These are phyloP conservation scores for Nitzschia sp. DNA, from an alignment of 108 stramenopile genomes.

Conservation along the genomic window DNA sequence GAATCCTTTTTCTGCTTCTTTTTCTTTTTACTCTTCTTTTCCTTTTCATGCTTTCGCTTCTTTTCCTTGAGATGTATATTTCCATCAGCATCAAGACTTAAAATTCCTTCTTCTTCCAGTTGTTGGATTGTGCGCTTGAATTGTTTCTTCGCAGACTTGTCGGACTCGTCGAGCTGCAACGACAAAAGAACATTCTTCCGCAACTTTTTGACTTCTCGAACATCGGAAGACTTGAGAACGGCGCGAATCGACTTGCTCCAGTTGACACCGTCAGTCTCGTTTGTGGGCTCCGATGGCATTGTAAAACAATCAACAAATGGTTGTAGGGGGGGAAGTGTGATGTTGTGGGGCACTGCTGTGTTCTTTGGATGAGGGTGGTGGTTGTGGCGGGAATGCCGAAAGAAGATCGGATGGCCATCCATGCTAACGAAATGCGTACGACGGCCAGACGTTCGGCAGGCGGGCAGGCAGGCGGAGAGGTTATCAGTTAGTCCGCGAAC, in stretches of 20 bases:
- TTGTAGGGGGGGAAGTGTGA: no score
- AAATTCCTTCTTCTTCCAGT: constrained; percentile 53
- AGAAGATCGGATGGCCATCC: no score
- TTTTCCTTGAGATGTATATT: constrained; percentile 54
- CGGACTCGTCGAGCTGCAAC: constrained; percentile 57
- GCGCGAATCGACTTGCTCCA: constrained; percentile 41
- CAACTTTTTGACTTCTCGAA: constrained; percentile 49
- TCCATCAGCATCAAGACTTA: constrained; percentile 70
- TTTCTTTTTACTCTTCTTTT: constrained; percentile 23
- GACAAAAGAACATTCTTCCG: constrained; percentile 52
- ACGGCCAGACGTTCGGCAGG: no score
- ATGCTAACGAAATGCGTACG: no score
- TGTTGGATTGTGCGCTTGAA: constrained; percentile 77
- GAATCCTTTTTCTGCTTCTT: constrained; percentile 21
- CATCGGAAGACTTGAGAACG: constrained; percentile 30
- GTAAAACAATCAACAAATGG: no score
- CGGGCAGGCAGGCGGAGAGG: no score
- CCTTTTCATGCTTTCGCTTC: constrained; percentile 19
- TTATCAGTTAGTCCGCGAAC: no score
- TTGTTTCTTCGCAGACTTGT: constrained; percentile 79
- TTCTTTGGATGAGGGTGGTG: no score
- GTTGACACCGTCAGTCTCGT: constrained; percentile 1
- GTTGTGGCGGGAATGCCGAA: no score
- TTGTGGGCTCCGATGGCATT: not conserved
- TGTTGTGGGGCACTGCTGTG: no score